Evolutionary conservation across 352 stramenopile genomes (phyloP).

Genomic region (Globisporangium spinosum): DNA sequence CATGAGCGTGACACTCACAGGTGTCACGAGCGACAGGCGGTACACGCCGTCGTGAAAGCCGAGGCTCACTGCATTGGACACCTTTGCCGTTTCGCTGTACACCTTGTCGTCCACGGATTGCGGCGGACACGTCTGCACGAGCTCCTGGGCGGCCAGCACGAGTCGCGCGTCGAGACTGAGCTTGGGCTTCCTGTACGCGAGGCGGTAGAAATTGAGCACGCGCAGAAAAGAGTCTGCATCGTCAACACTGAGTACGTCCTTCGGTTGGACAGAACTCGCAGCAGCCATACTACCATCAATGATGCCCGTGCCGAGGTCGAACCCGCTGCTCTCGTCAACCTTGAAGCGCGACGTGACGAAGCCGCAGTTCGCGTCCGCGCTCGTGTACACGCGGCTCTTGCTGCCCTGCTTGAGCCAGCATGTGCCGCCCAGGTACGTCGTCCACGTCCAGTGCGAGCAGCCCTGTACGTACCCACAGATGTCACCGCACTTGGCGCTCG

Average conservation of each 20-base stretch:
- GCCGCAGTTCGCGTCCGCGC: conserved; percentile 11
- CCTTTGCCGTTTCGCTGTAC: not conserved
- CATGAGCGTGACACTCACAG: conserved; percentile 16
- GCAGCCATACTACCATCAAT: not conserved
- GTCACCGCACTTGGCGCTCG: conserved; percentile 29
- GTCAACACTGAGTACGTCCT: conserved; percentile 17
- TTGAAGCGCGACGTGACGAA: conserved; percentile 13
- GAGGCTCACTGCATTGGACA: not conserved
- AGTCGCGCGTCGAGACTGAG: conserved; percentile 32
- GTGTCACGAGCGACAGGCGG: conserved; percentile 20
- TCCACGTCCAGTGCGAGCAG: conserved; percentile 45
- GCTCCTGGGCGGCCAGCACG: conserved; percentile 29
- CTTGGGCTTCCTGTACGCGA: conserved; percentile 15
- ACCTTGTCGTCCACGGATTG: conserved; percentile 2
- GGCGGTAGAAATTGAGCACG: conserved; percentile 31
- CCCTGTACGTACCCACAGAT: conserved; percentile 23
- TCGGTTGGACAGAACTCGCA: not conserved
- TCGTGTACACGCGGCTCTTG: conserved; percentile 8
- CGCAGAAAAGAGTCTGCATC: conserved; percentile 29
- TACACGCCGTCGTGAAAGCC: conserved; percentile 21
- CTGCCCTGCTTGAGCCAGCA: conserved; percentile 31
- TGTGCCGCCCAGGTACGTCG: conserved; percentile 20
- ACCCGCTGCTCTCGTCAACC: conserved; percentile 7
- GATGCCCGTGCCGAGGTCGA: conserved; percentile 11
- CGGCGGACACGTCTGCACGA: conserved; percentile 24